phyloP scores from a whole-genome alignment of 1,284 basidiomycete species.

The Leccinum griseonigrum region DNA sequence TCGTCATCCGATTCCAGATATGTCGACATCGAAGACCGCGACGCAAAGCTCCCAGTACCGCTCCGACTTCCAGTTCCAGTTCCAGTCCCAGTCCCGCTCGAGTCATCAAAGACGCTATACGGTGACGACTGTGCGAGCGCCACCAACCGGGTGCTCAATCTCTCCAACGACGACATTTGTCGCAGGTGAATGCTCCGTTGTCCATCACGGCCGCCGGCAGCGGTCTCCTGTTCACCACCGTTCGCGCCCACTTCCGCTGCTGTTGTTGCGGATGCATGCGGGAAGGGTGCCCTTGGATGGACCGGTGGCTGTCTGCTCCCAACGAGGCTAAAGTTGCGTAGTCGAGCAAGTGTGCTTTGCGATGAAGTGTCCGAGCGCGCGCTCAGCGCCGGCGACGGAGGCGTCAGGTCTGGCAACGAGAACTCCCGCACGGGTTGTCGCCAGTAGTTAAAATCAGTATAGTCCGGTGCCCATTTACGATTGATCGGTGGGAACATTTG shows the following conservation, averaged over 20 bases:
- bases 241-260: not conserved
- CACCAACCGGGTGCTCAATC: slow-evolving; percentile 56
- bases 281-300: not conserved
- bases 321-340: slow-evolving; percentile 80
- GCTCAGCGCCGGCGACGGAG: slow-evolving; percentile 89
- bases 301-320: slow-evolving; percentile 45
- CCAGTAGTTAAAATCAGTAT: slow-evolving; percentile 98
- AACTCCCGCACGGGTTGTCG: slow-evolving; percentile 77
- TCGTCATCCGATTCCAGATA: slow-evolving; percentile 57
- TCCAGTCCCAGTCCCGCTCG: slow-evolving; percentile 28
- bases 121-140: slow-evolving; percentile 40
- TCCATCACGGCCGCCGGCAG: slow-evolving; percentile 6
- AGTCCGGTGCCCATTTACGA: slow-evolving; percentile 85
- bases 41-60: slow-evolving; percentile 46
- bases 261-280: not conserved
- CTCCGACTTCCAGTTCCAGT: slow-evolving; percentile 29
- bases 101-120: slow-evolving; percentile 21
- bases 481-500: slow-evolving; percentile 99
- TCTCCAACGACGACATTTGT: slow-evolving; percentile 73
- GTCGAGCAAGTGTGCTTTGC: slow-evolving; percentile 67
- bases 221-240: not conserved
- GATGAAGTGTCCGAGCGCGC: slow-evolving; percentile 86
- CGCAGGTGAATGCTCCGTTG: slow-evolving; percentile 43
- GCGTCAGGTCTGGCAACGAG: slow-evolving; percentile 84
- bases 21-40: slow-evolving; percentile 45